Evolutionary conservation across 1,284 basidiomycete genomes (phyloP).

Genomic region (Ganoderma multipileum): DNA sequence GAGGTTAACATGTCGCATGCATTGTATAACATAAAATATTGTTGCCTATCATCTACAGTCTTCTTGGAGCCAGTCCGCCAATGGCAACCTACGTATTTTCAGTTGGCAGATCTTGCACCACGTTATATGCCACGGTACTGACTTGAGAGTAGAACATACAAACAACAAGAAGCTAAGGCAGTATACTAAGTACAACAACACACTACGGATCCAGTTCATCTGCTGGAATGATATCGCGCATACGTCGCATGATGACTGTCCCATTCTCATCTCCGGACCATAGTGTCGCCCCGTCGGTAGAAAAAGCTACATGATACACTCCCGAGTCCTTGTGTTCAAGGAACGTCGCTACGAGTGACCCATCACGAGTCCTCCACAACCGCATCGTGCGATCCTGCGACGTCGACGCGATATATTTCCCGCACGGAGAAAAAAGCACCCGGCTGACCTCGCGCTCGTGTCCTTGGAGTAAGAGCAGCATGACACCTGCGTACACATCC

Average conservation of each 20-base stretch:
- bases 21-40: too few species aligned
- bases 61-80: too few species aligned
- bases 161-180: not conserved
- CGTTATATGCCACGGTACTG: too few species aligned
- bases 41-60: too few species aligned
- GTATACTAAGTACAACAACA: not conserved
- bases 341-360: not conserved
- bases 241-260: not conserved
- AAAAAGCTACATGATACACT: not conserved
- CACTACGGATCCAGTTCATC: not conserved
- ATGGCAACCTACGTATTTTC: too few species aligned
- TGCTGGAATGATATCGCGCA: not conserved
- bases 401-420: constrained; percentile 16
- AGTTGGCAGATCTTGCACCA: too few species aligned
- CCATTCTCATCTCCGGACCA: not conserved
- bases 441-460: constrained; percentile 20
- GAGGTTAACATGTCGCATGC: too few species aligned
- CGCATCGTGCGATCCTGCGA: not conserved
- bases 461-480: constrained; percentile 16
- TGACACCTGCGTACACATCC: not conserved
- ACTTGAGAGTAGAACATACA: too few species aligned
- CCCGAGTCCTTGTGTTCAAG: not conserved
- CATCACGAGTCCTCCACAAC: not conserved
- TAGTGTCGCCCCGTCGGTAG: not conserved
- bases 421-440: constrained; percentile 34